Base-by-base conservation (phyloP, 2,329 filamentous ascomycete species). In the Magnaporthiopsis poae region DNA sequence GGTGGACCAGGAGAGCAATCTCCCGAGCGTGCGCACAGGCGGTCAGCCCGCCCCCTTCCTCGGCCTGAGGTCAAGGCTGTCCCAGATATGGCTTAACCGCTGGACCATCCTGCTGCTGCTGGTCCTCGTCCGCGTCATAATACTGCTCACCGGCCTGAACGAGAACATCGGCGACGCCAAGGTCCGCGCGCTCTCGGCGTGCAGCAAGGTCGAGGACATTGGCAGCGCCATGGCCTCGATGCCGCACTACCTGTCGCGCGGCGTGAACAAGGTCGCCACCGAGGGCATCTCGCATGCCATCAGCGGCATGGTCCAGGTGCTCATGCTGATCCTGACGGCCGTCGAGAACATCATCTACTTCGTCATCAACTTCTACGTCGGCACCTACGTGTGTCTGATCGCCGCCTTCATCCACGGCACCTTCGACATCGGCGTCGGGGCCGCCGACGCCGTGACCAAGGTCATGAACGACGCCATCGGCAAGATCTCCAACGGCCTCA, bases 191-290 rank as follows among this genome's bases (percentile, higher is more conserved):
- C 84, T 96, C 65, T 89, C 91, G 65, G 92, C 94, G 70, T 99
- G 95, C 77, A 92, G 88, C 67, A 90, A 90, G 75, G 94, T 98
- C 63, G 94, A 99, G 80, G 91, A 91, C 71, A 86, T 96, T 71
- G 95, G 94, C 69, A 97, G 92, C 75, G 86, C 92, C 68, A 94
- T 99, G 91, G 95, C 94, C 59, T 98, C 95, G 56, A 96, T 98
- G 92, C 95, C 95, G 67, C 90, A 97, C 77, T 98, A 96, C 79
- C 88, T 98, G 75, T 90, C 93, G 1, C 81, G 85, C 65, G 95
- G 95, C 66, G 88, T 97, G 75, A 99, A 99, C 78, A 86, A 91
- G 68, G 80, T 98, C 71, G 90, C 91, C 9, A 91, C 92, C 39
- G 84, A 84, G 63, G 89, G 91, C 66, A 88, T 98, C 71, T 91